Evolutionary conservation across 2,329 filamentous ascomycete genomes (phyloP).

Genomic region (Verticillium nonalfalfae): DNA sequence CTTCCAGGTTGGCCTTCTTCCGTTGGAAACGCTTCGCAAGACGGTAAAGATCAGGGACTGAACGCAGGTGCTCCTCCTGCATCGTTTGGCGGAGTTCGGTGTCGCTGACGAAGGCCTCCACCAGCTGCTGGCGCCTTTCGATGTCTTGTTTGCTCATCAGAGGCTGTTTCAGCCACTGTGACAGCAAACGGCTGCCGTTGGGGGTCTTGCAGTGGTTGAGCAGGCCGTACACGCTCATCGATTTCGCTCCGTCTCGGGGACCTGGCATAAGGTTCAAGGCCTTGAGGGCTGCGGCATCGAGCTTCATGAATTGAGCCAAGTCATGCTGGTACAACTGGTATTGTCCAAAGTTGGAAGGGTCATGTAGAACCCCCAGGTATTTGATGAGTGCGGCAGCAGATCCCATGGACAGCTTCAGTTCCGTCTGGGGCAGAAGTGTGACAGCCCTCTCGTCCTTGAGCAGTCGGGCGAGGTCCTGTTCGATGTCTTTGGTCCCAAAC

Average conservation of each 20-base stretch:
- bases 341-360: constrained; percentile 92
- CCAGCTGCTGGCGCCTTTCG: constrained; percentile 83
- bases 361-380: constrained; percentile 85
- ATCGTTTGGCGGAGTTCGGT: constrained; percentile 91
- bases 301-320: constrained; percentile 94
- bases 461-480: constrained; percentile 84
- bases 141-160: constrained; percentile 89
- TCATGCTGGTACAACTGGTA: constrained; percentile 98
- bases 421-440: constrained; percentile 76
- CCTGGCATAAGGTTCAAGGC: constrained; percentile 97
- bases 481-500: constrained; percentile 86
- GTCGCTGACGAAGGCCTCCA: constrained; percentile 90
- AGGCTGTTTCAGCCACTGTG: constrained; percentile 97
- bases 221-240: constrained; percentile 90
- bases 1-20: constrained; percentile 84
- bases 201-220: constrained; percentile 98
- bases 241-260: constrained; percentile 89
- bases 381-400: constrained; percentile 90
- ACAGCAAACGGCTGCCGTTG: constrained; percentile 78
- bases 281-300: constrained; percentile 89
- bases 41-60: constrained; percentile 89
- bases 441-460: constrained; percentile 80
- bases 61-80: constrained; percentile 91
- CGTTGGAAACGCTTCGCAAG: constrained; percentile 93
- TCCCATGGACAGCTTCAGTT: constrained; percentile 93